phyloP scores from a whole-genome alignment of 1,139 yeast genomes.

The Arxiozyma slooffiae region DNA sequence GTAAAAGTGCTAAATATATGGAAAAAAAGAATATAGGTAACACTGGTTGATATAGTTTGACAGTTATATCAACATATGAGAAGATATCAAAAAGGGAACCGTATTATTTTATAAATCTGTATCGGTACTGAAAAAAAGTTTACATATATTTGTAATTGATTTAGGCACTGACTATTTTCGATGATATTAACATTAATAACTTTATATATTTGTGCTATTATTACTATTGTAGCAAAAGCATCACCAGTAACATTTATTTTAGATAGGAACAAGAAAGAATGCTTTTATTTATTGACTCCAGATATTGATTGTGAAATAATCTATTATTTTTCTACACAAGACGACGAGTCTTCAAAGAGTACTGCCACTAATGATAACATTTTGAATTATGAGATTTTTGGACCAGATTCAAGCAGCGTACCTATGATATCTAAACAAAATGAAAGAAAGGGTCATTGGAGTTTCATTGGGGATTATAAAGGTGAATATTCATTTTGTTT shows the following conservation, averaged over 20 bases:
- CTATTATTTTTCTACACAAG: slow-evolving; percentile 85
- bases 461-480: slow-evolving; percentile 50
- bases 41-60: neutral
- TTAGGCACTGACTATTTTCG: neutral
- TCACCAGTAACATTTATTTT: slow-evolving; percentile 67
- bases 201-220: neutral
- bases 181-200: neutral
- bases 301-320: slow-evolving; percentile 55
- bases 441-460: slow-evolving; percentile 80
- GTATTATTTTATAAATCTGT: neutral
- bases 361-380: slow-evolving; percentile 42
- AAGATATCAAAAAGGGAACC: neutral
- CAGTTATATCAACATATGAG: neutral
- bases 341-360: slow-evolving; percentile 51
- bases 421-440: slow-evolving; percentile 50
- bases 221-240: neutral
- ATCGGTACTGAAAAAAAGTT: neutral
- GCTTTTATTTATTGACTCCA: slow-evolving; percentile 69
- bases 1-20: neutral
- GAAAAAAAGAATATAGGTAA: neutral
- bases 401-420: slow-evolving; percentile 43
- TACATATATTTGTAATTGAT: neutral
- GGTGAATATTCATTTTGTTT: slow-evolving; percentile 96
- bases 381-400: slow-evolving; percentile 64
- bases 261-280: slow-evolving; percentile 67